Base-by-base conservation (phyloP, 78 protist species). In the Dictyostelium brefeldianum region DNA sequence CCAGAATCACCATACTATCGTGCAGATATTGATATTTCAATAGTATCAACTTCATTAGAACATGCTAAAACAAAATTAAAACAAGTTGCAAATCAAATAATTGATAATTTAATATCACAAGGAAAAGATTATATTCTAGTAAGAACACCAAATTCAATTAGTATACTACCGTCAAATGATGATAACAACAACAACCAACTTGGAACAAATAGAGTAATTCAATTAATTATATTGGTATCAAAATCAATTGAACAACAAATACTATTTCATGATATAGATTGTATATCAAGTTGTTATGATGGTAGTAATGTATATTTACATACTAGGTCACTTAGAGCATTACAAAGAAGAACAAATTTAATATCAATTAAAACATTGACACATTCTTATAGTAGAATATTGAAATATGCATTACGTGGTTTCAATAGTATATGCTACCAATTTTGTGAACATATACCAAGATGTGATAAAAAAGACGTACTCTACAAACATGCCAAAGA, bases 141-240 rank as follows among this genome's bases (percentile, higher is more conserved):
- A 15, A 67, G 75, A 67, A 67, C 75, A 15, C 75, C 75, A 67
- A 67, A 67, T 67, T 67, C 75, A 12, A 67, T 67, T 31, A 67
- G 75, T 67, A 67, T 67, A 67, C 22, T 67, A 27, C 29, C 29
- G 11, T 25, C 43, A 31, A 31, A 15, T 17, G 31, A 67, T 31
- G 22, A 25, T 62, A 62, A 62, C 22, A 22, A 57, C 10, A 36
- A 3, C 43, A 36, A 36, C 2, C 43, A 1, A 36, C 1, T 36
- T 36, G 43, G 43, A 36, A 36, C 43, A 36, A 62, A 62, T 62
- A 43, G 81, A 48, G 8, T 27, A 14, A 48, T 75, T 50, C 81
- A 75, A 48, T 10, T 75, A 15, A 75, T 75, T 11, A 27, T 75
- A 14, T 12, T 75, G 8, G 10, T 75, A 18, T 1, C 31, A 9